Percentiles rank a stretch among this genome's conserved stretches.
phyloP scores from a whole-genome alignment of 805 yeast species.

The Wickerhamomyces sydowiorum region DNA sequence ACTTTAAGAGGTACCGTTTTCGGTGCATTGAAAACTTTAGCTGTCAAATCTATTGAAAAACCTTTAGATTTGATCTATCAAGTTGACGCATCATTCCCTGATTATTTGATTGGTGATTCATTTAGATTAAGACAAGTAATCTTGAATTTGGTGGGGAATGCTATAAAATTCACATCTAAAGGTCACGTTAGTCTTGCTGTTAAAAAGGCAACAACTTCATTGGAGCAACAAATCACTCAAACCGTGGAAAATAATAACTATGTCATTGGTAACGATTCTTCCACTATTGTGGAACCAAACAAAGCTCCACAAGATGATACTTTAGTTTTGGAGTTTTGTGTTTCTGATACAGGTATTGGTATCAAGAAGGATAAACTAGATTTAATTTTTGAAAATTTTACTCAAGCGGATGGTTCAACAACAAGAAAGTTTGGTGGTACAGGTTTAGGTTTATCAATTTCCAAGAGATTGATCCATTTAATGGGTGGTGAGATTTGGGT shows the following conservation, averaged over 20 bases:
- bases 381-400: constrained; percentile 81
- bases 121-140: constrained; percentile 85
- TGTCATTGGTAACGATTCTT: constrained; percentile 24
- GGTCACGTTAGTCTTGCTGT: constrained; percentile 80
- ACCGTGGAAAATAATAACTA: constrained; percentile 24
- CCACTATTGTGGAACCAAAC: constrained; percentile 10
- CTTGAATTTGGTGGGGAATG: constrained; percentile 81
- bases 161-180: constrained; percentile 77
- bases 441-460: constrained; percentile 82
- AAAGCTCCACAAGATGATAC: constrained; percentile 24
- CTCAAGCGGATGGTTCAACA: constrained; percentile 93
- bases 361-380: constrained; percentile 81
- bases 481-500: constrained; percentile 97
- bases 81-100: constrained; percentile 85
- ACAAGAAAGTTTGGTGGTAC: constrained; percentile 93
- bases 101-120: constrained; percentile 81
- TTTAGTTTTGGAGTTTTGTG: constrained; percentile 72
- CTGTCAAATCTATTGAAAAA: constrained; percentile 85
- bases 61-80: constrained; percentile 74
- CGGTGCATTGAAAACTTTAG: constrained; percentile 84
- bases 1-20: constrained; percentile 82
- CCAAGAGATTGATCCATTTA: constrained; percentile 78
- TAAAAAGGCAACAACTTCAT: constrained; percentile 39
- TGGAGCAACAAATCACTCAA: constrained; percentile 14
- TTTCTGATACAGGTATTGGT: constrained; percentile 88